Base-by-base conservation (phyloP, 441 rosid genomes). In the Gossypium trilobum region DNA sequence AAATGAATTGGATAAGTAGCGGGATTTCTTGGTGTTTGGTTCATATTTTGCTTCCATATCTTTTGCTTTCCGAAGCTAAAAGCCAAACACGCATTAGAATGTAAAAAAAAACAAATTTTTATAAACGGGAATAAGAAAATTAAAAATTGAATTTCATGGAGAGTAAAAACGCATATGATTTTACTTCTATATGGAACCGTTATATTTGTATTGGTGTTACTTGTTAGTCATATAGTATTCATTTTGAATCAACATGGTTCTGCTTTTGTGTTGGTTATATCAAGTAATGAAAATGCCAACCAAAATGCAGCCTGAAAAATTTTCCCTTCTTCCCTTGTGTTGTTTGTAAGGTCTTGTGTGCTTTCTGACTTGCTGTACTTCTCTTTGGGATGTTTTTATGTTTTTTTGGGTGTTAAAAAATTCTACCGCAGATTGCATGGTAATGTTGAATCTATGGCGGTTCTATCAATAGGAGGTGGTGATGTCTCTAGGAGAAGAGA, bases 381-480 rank as follows among this genome's bases (percentile, higher is more conserved):
- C 74, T 70, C 33, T 51, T 62, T 16, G 74, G 27, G 44, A n/a
- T 48, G 14, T 10, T 25, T 19, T 33, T 6, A 33, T 33, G 42
- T 33, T 33, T 68, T 68, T 14, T 68, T 70, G 60, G 60, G 60
- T 33, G 61, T 63, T 14, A n/a, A 55, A 33, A 57, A 70, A 13
- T 78, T 73, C 6, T 33, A 20, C 81, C 68, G 67, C 73, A 93
- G 96, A 83, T 77, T 95, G 84, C 97, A 95, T 56, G 98, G 99
- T 73, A 95, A 90, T 58, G 90, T 91, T 42, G 98, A 92, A 83
- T 91, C 95, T 9, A 79, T 95, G 86, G 92, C 85, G 10, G 91
- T 91, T 13, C 68, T 95, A 63, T 85, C 92, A 57, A 75, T 79
- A 73, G 95, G 91, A 71, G 91, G 90, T 27, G 88, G 88, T 20